A percentile compares a stretch with the other conserved stretches of the same genome.
phyloP scores from a whole-genome alignment of 2,329 filamentous ascomycete genomes.

The Botrytis porri region DNA sequence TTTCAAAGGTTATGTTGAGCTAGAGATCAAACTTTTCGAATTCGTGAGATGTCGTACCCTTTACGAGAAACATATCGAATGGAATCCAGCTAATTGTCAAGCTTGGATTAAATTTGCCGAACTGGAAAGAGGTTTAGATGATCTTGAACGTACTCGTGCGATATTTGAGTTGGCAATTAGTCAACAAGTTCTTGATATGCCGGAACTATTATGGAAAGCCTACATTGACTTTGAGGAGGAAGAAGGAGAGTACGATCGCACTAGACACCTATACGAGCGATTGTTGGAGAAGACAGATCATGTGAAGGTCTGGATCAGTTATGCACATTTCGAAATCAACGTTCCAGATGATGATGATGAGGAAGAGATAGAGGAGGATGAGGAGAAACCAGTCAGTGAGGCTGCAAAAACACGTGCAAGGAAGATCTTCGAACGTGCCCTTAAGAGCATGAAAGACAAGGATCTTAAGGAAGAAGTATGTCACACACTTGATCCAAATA shows the following conservation, averaged over 20 bases:
- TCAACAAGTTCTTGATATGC: constrained; percentile 89
- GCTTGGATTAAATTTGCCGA: constrained; percentile 97
- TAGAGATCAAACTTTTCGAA: constrained; percentile 92
- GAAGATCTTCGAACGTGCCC: constrained; percentile 78
- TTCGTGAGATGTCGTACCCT: constrained; percentile 87
- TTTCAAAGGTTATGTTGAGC: constrained; percentile 88
- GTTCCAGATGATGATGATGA: constrained; percentile 71
- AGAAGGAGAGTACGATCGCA: constrained; percentile 83
- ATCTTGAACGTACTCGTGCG: constrained; percentile 79
- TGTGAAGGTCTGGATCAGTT: constrained; percentile 98
- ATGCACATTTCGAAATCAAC: constrained; percentile 97
- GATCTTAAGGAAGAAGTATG: constrained; percentile 82
- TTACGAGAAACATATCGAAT: constrained; percentile 92
- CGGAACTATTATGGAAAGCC: constrained; percentile 93
- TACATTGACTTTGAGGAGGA: constrained; percentile 99
- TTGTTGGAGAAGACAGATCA: constrained; percentile 94
- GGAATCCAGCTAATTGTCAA: constrained; percentile 84
- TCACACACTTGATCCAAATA: constrained; percentile 10
- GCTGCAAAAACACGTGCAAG: constrained; percentile 80
- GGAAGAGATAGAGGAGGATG: constrained; percentile 54
- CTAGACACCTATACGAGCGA: constrained; percentile 81
- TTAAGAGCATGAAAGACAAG: constrained; percentile 83
- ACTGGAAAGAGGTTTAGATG: constrained; percentile 86
- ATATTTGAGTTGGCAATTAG: constrained; percentile 89
- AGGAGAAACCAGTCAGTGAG: constrained; percentile 68